These are phyloP conservation scores for Erodium trifolium DNA, from an alignment of 441 rosid species.

Conservation along the genomic window DNA sequence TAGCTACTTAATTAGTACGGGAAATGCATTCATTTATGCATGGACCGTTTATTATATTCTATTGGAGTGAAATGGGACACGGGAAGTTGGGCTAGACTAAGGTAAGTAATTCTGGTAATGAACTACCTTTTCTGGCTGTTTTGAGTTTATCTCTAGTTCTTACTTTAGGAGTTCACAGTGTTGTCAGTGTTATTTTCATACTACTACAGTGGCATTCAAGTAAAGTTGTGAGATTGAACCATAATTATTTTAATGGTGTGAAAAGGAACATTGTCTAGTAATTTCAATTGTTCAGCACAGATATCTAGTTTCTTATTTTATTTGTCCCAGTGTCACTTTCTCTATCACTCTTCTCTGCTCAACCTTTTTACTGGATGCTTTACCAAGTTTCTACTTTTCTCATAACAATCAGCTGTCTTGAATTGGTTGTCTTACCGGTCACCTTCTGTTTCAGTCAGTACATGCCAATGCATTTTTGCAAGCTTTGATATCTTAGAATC, in stretches of 20 bases:
- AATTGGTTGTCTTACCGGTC: background rate
- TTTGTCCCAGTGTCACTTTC: background rate
- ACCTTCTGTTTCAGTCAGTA: background rate
- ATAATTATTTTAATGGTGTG: background rate
- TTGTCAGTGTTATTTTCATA: background rate
- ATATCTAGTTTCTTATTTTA: background rate
- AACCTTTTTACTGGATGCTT: background rate
- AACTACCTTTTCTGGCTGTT: background rate
- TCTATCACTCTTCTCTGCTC: background rate
- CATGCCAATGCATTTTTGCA: background rate
- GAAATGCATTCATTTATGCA: too few relatives aligned
- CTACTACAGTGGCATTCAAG: background rate
- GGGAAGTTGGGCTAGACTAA: background rate
- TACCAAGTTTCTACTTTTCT: background rate
- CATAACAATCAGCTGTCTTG: background rate
- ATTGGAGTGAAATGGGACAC: background rate
- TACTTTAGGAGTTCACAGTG: background rate
- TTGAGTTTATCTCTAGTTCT: background rate
- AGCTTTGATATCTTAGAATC: slow-evolving; percentile 2
- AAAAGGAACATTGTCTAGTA: background rate
- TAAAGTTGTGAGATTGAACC: background rate
- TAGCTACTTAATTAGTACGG: too few relatives aligned
- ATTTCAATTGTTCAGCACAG: background rate
- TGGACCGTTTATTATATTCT: background rate
- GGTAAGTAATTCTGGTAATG: background rate